These are phyloP conservation scores for Fusarium sp. DNA, from an alignment of 2,329 filamentous ascomycete species.

Conservation along the genomic window DNA sequence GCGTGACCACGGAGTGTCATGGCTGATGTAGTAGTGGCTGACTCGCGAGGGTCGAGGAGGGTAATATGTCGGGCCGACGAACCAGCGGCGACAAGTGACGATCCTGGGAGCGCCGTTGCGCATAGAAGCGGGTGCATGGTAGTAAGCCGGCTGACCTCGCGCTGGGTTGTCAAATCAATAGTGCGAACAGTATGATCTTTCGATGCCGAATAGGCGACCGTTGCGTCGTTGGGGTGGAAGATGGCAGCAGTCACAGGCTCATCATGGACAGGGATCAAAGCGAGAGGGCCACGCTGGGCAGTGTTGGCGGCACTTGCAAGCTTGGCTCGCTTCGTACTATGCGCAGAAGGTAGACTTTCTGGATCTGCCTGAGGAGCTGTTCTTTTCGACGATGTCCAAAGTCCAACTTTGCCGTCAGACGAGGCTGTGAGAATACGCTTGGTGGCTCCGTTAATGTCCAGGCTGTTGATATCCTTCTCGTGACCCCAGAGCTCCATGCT, in stretches of 20 bases:
- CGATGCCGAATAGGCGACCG: conserved; percentile 90
- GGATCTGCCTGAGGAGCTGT: conserved; percentile 80
- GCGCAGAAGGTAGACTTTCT: conserved; percentile 74
- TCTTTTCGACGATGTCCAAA: conserved; percentile 87
- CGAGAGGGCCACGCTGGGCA: conserved; percentile 83
- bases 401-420: conserved; percentile 83
- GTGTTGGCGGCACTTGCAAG: conserved; percentile 58
- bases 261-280: conserved; percentile 78
- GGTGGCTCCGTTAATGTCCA: conserved; percentile 79
- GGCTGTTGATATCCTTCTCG: conserved; percentile 76
- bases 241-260: conserved; percentile 81
- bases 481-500: conserved; percentile 88
- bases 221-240: conserved; percentile 87
- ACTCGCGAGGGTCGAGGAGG: conserved; percentile 88
- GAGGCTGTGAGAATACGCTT: conserved; percentile 88
- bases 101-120: conserved; percentile 77
- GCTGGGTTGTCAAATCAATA: conserved; percentile 86
- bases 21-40: conserved; percentile 79
- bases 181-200: conserved; percentile 93
- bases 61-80: conserved; percentile 90
- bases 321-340: conserved; percentile 82
- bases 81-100: conserved; percentile 75
- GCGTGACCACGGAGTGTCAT: conserved; percentile 93
- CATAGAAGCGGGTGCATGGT: conserved; percentile 87
- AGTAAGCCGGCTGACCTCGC: conserved; percentile 83